Evolutionary conservation across 2,329 filamentous ascomycete species (phyloP), one percentile per base, ranked within the genome.

Genomic region (Camptophora hylomeconis): DNA sequence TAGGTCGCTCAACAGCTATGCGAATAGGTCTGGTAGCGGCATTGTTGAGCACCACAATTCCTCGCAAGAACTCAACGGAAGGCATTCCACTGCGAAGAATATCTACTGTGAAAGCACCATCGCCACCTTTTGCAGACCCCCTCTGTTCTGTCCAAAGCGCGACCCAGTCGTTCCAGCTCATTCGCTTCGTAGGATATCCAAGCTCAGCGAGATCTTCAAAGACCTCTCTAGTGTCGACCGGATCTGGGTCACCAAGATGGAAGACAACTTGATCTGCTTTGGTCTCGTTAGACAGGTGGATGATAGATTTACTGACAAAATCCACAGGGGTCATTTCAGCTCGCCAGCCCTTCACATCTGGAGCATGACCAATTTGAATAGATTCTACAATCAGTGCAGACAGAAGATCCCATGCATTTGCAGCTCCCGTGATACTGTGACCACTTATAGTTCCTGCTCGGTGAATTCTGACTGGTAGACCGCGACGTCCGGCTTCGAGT

Each of bases 281-380:
- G 1, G 58, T 66, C 34, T 81, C 65, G 40, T 76, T 72, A 21
- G 75, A 67, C 12, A 86, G 65, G 11, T 77, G 71, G 14, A 80
- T 59, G 40, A 87, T 80, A 3, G 78, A 72, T 38, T 72, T 73
- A 54, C 74, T 80, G 34, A 84, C 78, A 45, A 81, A 84, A 52
- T 87, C 80, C 9, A 83, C 80, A 0, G 80, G 80, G 0, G 80
- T 84, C 80, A 86, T 86, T 55, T 87, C 80, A 1, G 78, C 69
- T 27, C 75, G 70, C 80, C 80, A 87, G 22, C 73, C 73, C 27
- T 76, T 65, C 3, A 84, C 72, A 30, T 80, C 65, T 0, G 80
- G 80, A 2, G 69, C 69, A 40, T 69, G 68, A 5, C 79, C 79
- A 3, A 86, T 62, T 29, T 78, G 72, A 20, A 86, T 63, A 0